Conservation (phyloP, 2,329 filamentous ascomycete genomes). For the Diaporthe caulivora region DNA sequence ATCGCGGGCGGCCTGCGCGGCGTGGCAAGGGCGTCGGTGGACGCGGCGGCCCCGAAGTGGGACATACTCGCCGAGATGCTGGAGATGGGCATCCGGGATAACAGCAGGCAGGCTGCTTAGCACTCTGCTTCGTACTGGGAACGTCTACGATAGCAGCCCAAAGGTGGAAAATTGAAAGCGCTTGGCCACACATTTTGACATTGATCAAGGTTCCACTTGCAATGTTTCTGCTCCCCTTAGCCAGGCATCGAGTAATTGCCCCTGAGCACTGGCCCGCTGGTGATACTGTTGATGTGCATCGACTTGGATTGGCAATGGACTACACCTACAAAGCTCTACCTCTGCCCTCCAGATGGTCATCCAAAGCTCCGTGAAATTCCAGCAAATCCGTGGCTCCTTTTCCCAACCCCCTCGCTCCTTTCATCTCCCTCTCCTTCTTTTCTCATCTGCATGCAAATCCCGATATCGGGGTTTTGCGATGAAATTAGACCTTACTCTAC, state of each 20-base stretch:
- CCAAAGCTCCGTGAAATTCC: not conserved
- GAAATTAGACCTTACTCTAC: not conserved
- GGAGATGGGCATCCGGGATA: conserved; percentile 61
- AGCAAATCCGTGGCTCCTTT: conserved; percentile 14
- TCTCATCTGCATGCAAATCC: not conserved
- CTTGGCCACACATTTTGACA: no score
- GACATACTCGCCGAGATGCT: conserved; percentile 86
- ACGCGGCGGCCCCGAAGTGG: conserved; percentile 73
- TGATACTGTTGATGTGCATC: not conserved
- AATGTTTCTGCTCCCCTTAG: no score
- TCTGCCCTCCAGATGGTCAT: not conserved
- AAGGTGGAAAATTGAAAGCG: not conserved
- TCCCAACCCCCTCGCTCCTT: not conserved
- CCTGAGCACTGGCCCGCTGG: no score
- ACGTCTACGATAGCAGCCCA: no score
- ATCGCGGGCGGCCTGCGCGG: conserved; percentile 79
- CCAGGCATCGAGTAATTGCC: not conserved
- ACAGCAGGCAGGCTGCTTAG: not conserved
- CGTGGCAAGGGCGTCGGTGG: conserved; percentile 79
- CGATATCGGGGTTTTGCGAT: not conserved
- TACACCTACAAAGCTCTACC: not conserved
- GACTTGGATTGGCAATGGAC: not conserved
- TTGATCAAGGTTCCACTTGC: no score
- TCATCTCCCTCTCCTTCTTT: not conserved
- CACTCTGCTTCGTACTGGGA: no score